A percentile compares a stretch with the other conserved stretches of the same genome.
These are phyloP conservation scores for Kalmanozyma brasiliensis DNA, from an alignment of 1,284 basidiomycete genomes.

Conservation along the genomic window DNA sequence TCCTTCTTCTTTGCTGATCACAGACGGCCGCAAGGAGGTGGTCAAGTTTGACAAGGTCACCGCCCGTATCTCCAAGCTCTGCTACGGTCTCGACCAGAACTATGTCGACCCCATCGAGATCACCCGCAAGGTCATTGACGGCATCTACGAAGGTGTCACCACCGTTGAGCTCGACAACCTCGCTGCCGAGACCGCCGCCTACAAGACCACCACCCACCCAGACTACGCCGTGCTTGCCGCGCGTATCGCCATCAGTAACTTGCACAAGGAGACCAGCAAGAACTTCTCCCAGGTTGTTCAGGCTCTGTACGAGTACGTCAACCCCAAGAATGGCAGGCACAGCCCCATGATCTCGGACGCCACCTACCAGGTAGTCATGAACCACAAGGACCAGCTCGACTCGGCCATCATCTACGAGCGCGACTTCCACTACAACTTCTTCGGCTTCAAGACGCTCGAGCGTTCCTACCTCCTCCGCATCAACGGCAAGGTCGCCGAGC, in stretches of 20 bases:
- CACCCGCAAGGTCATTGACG: conserved; percentile 78
- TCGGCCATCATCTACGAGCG: conserved; percentile 97
- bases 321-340: conserved; percentile 85
- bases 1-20: background rate
- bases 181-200: conserved; percentile 92
- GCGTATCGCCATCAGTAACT: conserved; percentile 96
- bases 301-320: conserved; percentile 92
- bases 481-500: conserved; percentile 93
- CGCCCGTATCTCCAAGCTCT: conserved; percentile 90
- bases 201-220: conserved; percentile 90
- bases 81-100: conserved; percentile 93
- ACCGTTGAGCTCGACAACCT: conserved; percentile 90
- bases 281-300: conserved; percentile 90
- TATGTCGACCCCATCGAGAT: conserved; percentile 92
- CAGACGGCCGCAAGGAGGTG: conserved; percentile 66
- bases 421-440: conserved; percentile 88
- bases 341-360: conserved; percentile 93
- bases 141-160: conserved; percentile 94
- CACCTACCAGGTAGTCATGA: conserved; percentile 84
- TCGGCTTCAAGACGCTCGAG: conserved; percentile 99
- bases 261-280: conserved; percentile 99
- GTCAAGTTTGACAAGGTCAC: conserved; percentile 68
- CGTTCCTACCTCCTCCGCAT: conserved; percentile 95
- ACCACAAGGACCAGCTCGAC: conserved; percentile 85
- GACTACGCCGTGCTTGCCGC: conserved; percentile 99